Percentiles rank a stretch among this genome's conserved stretches.
Evolutionary conservation across 208 protist genomes (phyloP).

Genomic region (Trypanosoma vivax): DNA sequence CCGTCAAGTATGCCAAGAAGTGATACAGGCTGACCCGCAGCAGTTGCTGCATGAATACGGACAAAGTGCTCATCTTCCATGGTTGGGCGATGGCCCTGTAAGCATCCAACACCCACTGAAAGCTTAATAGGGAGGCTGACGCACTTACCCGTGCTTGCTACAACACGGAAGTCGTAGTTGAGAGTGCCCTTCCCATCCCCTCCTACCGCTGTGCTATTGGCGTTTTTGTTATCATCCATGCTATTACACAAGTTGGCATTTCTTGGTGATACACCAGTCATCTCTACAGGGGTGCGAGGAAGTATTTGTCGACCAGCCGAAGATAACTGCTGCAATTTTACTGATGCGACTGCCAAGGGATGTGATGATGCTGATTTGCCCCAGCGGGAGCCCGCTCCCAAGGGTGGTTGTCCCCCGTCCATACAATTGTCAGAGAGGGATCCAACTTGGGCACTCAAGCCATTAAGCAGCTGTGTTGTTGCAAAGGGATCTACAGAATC

Average conservation of each 20-base stretch:
- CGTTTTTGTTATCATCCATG: neutral
- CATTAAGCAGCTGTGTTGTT: slow-evolving; percentile 12
- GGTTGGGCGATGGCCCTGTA: slow-evolving; percentile 68
- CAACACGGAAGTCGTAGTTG: slow-evolving; percentile 64
- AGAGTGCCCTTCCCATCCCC: slow-evolving; percentile 3
- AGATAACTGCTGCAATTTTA: slow-evolving; percentile 14
- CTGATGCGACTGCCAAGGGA: slow-evolving; percentile 12
- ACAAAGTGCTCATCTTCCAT: slow-evolving; percentile 82
- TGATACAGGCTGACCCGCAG: slow-evolving; percentile 49
- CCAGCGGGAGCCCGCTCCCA: neutral
- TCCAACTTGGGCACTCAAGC: neutral
- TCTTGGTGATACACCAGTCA: neutral
- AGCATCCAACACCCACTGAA: slow-evolving; percentile 39
- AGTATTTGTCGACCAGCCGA: neutral
- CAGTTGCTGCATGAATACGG: slow-evolving; percentile 32
- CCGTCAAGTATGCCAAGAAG: slow-evolving; percentile 69
- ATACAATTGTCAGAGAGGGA: neutral
- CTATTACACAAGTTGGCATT: neutral
- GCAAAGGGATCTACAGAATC: slow-evolving; percentile 2
- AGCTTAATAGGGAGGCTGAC: slow-evolving; percentile 37
- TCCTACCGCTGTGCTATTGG: neutral
- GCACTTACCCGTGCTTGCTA: slow-evolving; percentile 66
- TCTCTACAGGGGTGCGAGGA: neutral
- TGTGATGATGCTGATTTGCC: neutral
- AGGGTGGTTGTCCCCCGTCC: neutral